Percentiles rank a stretch among this genome's conserved stretches.
Evolutionary conservation across 2,329 filamentous ascomycete genomes (phyloP).

Genomic region (Coniochaeta sp.): DNA sequence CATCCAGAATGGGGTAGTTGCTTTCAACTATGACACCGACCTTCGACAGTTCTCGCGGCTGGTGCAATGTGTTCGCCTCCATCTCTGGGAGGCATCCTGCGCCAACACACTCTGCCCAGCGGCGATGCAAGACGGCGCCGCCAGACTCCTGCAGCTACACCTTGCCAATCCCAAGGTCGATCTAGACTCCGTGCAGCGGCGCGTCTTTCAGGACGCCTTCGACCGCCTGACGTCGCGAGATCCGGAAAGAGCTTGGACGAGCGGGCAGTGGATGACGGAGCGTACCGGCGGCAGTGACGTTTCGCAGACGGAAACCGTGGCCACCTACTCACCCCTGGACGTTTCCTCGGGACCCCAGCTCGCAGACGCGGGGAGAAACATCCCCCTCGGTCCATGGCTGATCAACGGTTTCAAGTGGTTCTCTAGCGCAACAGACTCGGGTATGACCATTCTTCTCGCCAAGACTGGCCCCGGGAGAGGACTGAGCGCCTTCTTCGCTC

Average conservation of each 20-base stretch:
- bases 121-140: conserved; percentile 59
- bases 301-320: conserved; percentile 57
- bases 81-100: conserved; percentile 52
- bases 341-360: conserved; percentile 14
- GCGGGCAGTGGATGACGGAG: conserved; percentile 74
- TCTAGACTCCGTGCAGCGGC: conserved; percentile 20
- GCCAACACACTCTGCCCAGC: conserved; percentile 58
- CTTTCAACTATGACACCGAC: conserved; percentile 49
- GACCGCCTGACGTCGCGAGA: conserved; percentile 46
- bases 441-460: conserved; percentile 58
- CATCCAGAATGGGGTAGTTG: conserved; percentile 49
- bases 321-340: conserved; percentile 22
- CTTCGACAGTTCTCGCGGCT: conserved; percentile 44
- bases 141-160: conserved; percentile 39
- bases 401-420: conserved; percentile 69
- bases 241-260: conserved; percentile 52
- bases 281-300: conserved; percentile 63
- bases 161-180: conserved; percentile 18
- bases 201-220: conserved; percentile 45
- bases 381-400: conserved; percentile 47
- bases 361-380: conserved; percentile 15
- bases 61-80: conserved; percentile 49
- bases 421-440: conserved; percentile 56
- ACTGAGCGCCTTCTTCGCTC: conserved; percentile 57
- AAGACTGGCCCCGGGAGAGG: conserved; percentile 40